Percentiles rank a stretch among this genome's conserved stretches.
These are phyloP conservation scores for Thelephora aurantiotincta DNA, from an alignment of 768 basidiomycete species.

Conservation along the genomic window DNA sequence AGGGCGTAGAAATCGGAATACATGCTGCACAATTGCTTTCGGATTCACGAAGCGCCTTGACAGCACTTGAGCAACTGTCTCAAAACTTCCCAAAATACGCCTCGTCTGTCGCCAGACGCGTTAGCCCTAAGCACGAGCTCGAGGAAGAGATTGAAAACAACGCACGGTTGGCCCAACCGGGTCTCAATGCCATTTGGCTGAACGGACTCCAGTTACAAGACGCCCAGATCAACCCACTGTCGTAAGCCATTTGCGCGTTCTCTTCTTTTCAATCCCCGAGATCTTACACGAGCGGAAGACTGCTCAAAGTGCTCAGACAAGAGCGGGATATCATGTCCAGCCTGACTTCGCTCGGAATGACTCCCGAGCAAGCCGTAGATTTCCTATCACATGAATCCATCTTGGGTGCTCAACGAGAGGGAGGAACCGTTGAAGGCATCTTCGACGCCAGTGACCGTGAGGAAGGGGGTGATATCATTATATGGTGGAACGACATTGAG, in stretches of 20 bases:
- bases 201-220: slow-evolving; percentile 57
- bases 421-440: slow-evolving; percentile 48
- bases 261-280: not conserved
- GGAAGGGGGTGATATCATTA: slow-evolving; percentile 62
- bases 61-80: slow-evolving; percentile 49
- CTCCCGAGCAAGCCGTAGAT: slow-evolving; percentile 50
- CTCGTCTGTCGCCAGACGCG: slow-evolving; percentile 55
- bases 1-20: slow-evolving; percentile 41
- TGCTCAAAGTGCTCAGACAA: slow-evolving; percentile 57
- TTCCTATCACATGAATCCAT: slow-evolving; percentile 56
- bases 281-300: slow-evolving; percentile 18
- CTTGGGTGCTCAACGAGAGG: slow-evolving; percentile 32
- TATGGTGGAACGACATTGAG: slow-evolving; percentile 89
- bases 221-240: slow-evolving; percentile 59
- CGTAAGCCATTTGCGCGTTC: slow-evolving; percentile 20
- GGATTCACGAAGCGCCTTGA: slow-evolving; percentile 25
- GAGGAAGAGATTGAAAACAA: slow-evolving; percentile 44
- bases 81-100: slow-evolving; percentile 89
- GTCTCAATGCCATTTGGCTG: slow-evolving; percentile 56
- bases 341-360: slow-evolving; percentile 48
- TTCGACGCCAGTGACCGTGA: slow-evolving; percentile 81
- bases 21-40: slow-evolving; percentile 73
- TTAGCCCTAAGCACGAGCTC: slow-evolving; percentile 36
- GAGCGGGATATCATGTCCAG: slow-evolving; percentile 52
- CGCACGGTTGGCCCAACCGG: slow-evolving; percentile 34